Evolutionary conservation across 225 moss, liverwort and hornwort species (phyloP), one percentile per base, ranked within the genome.

Genomic region (Straminergon stramineum): DNA sequence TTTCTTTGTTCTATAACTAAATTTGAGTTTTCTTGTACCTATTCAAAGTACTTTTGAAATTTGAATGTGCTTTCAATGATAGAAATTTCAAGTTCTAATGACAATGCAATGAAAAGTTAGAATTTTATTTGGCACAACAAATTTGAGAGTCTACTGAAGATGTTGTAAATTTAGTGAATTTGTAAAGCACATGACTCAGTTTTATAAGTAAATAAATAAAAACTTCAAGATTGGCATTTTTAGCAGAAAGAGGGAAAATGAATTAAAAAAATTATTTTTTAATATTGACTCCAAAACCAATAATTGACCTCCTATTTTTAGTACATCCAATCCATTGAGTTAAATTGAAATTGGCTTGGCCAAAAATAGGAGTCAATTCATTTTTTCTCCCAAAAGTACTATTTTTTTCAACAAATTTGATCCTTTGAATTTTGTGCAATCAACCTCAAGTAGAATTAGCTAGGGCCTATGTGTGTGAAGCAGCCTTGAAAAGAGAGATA

Each of bases 91-190:
- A 71, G 2, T 26, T 27, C 3, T 27, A 43, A 27, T 27, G 9
- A 27, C 26, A 43, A 71, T 5, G 2, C 0, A 43, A 10, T 43
- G 3, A 73, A 41, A 41, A 41, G 0, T 41, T 41, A 8, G 9
- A 41, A 9, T 5, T 26, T 5, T 26, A 27, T 28, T 45, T 45
- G 17, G 17, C 0, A 0, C 0, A 17, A 3, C 9, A 43, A 73
- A 9, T 17, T 27, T 0, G 0, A 9, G 0, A 73, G 28, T 43
- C 73, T 43, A 28, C 3, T 28, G 10, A 16, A 15, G 43, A 28
- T 43, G 43, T 2, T 1, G 2, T 43, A 27, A 71, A 30, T 45
- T 45, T 17, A 28, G 45, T 28, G 4, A 45, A 17, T 10, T 0
- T 6, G 2, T 17, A 45, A 27, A 74, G 10, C 45, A 10, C 2